phyloP scores from a whole-genome alignment of 805 yeast species.

The Maudiozyma serrabonitensis region DNA sequence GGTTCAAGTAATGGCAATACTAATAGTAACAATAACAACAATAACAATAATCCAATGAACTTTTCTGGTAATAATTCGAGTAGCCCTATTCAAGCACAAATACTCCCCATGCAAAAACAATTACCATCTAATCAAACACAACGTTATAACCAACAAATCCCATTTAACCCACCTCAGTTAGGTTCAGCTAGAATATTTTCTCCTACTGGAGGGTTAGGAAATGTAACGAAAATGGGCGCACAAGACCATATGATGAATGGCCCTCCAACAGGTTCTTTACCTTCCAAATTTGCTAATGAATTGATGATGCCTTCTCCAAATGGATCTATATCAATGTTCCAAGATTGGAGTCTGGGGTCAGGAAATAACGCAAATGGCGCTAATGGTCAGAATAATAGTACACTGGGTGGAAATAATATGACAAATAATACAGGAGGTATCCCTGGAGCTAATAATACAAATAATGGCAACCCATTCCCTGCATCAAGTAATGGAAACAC shows the following conservation, averaged over 20 bases:
- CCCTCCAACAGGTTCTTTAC: conserved; percentile 22
- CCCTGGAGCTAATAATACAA: not conserved
- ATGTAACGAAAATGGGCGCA: not conserved
- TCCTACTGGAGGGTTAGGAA: conserved; percentile 4
- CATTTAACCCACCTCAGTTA: conserved; percentile 1
- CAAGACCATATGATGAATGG: conserved; percentile 7
- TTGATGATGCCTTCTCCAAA: conserved; percentile 27
- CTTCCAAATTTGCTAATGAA: conserved; percentile 29
- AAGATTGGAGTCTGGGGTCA: conserved; percentile 24
- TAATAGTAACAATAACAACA: conserved; percentile 8
- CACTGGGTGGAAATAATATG: not conserved
- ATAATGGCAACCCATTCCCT: not conserved
- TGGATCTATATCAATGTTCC: conserved; percentile 25
- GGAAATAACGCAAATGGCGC: conserved; percentile 2
- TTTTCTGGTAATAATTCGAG: conserved; percentile 2
- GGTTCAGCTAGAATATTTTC: conserved; percentile 3
- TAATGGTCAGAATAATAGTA: not conserved
- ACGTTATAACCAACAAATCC: conserved; percentile 2
- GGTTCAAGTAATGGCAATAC: conserved; percentile 12
- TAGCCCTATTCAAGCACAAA: conserved; percentile 17
- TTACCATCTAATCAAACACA: not conserved
- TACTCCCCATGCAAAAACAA: conserved; percentile 17
- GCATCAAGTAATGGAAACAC: conserved; percentile 15
- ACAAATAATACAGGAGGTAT: not conserved
- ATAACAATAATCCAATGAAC: conserved; percentile 1